phyloP scores from a whole-genome alignment of 768 basidiomycete genomes.

The Tulasnella sp. region DNA sequence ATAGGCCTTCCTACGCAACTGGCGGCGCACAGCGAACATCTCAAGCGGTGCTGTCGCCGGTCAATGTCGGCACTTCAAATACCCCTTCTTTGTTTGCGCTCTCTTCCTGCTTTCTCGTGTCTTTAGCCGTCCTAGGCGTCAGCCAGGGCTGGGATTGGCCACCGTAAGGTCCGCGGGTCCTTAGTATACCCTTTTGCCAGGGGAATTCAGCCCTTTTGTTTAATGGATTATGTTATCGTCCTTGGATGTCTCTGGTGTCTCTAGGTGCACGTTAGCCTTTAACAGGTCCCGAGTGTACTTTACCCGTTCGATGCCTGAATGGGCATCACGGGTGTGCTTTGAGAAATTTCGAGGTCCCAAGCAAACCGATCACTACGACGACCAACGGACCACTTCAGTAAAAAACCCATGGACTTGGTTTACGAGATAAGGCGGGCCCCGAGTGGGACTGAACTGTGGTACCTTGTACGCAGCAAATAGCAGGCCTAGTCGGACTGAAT shows the following conservation, averaged over 20 bases:
- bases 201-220: background rate
- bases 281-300: background rate
- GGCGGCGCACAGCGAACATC: background rate
- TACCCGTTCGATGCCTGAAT: background rate
- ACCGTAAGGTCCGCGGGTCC: background rate
- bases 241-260: background rate
- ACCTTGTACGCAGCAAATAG: slow-evolving; percentile 2
- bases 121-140: background rate
- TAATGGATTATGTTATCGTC: background rate
- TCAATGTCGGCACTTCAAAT: slow-evolving; percentile 7
- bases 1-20: slow-evolving; percentile 8
- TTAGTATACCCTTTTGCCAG: slow-evolving; percentile 9
- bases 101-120: slow-evolving; percentile 8
- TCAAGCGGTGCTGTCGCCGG: slow-evolving; percentile 7
- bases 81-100: slow-evolving; percentile 15
- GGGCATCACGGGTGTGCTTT: background rate
- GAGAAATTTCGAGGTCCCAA: background rate
- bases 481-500: background rate
- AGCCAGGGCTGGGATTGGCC: slow-evolving; percentile 4
- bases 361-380: background rate
- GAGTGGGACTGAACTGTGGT: background rate
- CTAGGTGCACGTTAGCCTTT: background rate
- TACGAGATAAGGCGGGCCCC: background rate
- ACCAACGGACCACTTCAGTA: background rate
- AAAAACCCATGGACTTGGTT: background rate